A percentile compares a stretch with the other conserved stretches of the same genome.
These are phyloP conservation scores for Micromonas commoda DNA, from an alignment of 139 green algal species.

Conservation along the genomic window DNA sequence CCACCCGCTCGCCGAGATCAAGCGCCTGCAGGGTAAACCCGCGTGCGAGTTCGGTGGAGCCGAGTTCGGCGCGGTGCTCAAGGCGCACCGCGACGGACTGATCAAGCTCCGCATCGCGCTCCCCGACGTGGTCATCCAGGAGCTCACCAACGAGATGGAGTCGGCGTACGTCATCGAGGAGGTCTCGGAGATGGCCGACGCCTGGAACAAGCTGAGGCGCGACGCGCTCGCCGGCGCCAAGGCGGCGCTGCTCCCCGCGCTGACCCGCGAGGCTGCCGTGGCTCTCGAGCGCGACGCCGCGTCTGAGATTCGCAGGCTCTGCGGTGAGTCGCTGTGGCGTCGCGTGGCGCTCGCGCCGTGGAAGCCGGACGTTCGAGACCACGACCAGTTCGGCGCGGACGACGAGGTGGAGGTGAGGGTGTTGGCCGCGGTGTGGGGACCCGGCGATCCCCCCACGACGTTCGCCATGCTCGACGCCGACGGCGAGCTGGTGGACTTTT, in stretches of 20 bases:
- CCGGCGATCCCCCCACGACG: neutral
- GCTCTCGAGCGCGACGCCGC: neutral
- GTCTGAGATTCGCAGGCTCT: neutral
- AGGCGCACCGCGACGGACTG: neutral
- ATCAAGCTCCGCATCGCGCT: neutral
- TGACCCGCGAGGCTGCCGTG: neutral
- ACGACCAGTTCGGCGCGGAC: neutral
- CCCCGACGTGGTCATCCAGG: neutral
- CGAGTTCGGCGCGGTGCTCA: neutral
- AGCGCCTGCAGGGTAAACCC: neutral
- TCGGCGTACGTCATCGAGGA: neutral
- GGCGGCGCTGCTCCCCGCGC: neutral
- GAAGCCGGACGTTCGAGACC: neutral
- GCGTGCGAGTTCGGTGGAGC: neutral
- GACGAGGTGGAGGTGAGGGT: constrained; percentile 10
- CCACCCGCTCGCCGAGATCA: constrained; percentile 1
- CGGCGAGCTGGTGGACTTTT: constrained; percentile 18
- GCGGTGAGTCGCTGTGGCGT: neutral
- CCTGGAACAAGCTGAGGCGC: neutral
- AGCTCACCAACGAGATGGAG: neutral
- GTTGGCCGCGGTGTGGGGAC: neutral
- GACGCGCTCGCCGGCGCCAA: neutral
- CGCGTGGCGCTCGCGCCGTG: neutral
- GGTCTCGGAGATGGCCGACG: neutral
- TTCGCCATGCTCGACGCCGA: constrained; percentile 13